Evolutionary conservation across 106 monocot species (phyloP).

Genomic region (Acorus gramineus): DNA sequence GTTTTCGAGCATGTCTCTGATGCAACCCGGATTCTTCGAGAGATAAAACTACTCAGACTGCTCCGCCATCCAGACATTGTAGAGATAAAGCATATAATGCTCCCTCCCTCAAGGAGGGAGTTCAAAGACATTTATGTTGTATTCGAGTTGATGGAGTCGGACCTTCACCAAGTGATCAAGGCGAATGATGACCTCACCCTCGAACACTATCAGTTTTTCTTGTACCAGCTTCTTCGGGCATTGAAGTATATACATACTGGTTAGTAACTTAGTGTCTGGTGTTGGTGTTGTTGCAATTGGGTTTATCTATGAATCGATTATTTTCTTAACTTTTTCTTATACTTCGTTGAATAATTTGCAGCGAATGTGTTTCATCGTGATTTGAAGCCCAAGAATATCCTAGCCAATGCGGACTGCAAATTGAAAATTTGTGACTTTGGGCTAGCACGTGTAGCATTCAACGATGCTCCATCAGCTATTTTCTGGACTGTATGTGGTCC

Average conservation of each 20-base stretch:
- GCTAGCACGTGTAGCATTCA: conserved; percentile 57
- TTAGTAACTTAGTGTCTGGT: neutral
- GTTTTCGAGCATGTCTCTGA: too few species aligned
- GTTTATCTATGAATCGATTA: too few species aligned
- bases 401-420: conserved; percentile 75
- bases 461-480: conserved; percentile 64
- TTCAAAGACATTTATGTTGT: conserved; percentile 21
- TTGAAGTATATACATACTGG: conserved; percentile 74
- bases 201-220: conserved; percentile 58
- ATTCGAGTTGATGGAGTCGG: conserved; percentile 62
- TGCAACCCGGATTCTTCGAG: too few species aligned
- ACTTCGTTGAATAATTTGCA: conserved; percentile 12
- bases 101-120: conserved; percentile 61
- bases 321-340: neutral
- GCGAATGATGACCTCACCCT: conserved; percentile 68
- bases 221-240: conserved; percentile 62
- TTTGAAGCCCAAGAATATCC: conserved; percentile 71
- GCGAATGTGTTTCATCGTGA: conserved; percentile 77
- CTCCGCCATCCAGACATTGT: conserved; percentile 53
- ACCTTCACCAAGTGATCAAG: conserved; percentile 72
- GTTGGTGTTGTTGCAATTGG: too few species aligned
- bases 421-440: conserved; percentile 78
- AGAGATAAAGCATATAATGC: conserved; percentile 72
- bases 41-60: too few species aligned
- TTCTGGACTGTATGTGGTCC: conserved; percentile 59